These are phyloP conservation scores for Lachnellula suecica DNA, from an alignment of 2,329 filamentous ascomycete genomes.

Conservation along the genomic window DNA sequence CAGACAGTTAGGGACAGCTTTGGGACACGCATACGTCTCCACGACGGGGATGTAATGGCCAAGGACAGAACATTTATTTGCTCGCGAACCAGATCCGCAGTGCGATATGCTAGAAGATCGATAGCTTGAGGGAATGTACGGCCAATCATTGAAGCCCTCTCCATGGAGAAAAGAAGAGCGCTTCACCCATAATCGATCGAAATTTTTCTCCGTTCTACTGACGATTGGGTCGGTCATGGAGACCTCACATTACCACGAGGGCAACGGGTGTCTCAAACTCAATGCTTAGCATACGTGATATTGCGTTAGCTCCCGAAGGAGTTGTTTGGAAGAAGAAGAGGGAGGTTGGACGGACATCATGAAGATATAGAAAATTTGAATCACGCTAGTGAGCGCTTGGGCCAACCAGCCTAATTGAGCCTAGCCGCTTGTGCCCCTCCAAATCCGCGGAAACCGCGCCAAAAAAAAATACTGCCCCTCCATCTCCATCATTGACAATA, in stretches of 20 bases:
- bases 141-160: conserved; percentile 33
- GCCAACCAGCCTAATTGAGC: too few species aligned
- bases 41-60: too few species aligned
- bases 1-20: too few species aligned
- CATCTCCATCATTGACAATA: neutral
- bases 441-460: neutral
- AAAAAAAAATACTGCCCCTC: neutral
- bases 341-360: neutral
- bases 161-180: conserved; percentile 27
- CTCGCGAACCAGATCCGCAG: too few species aligned
- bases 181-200: conserved; percentile 33
- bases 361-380: conserved; percentile 8
- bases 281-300: conserved; percentile 31
- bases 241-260: conserved; percentile 28
- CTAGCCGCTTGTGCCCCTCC: conserved; percentile 4
- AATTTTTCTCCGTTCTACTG: conserved; percentile 31
- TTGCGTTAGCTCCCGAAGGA: conserved; percentile 22
- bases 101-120: neutral
- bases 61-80: too few species aligned
- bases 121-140: conserved; percentile 21
- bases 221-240: conserved; percentile 34
- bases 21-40: too few species aligned
- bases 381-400: neutral
- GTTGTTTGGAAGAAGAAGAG: conserved; percentile 11
- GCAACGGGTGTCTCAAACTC: conserved; percentile 30